Evolutionary conservation across 1,284 basidiomycete genomes (phyloP).

Genomic region (Anthracocystis panici-leucophaei): DNA sequence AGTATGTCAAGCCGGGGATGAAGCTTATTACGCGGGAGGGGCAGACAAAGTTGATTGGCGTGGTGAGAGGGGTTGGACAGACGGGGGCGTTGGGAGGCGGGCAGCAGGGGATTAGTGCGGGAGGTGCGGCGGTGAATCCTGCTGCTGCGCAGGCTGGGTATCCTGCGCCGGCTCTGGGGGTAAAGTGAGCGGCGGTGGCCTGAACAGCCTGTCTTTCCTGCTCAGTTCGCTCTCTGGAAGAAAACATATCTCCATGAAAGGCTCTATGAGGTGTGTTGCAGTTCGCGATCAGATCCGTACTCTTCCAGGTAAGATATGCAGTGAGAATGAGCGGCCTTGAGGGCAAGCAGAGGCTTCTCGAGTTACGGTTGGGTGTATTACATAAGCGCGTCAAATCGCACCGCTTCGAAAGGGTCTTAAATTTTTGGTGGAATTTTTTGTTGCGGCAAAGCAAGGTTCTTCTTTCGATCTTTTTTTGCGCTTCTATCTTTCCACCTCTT

Average conservation of each 20-base stretch:
- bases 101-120: background rate
- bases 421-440: constrained; percentile 25
- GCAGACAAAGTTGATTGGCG: constrained; percentile 66
- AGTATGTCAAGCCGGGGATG: constrained; percentile 66
- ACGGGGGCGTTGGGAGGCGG: constrained; percentile 38
- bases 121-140: constrained; percentile 13
- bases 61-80: constrained; percentile 58
- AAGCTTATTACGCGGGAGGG: constrained; percentile 67
- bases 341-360: background rate
- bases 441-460: constrained; percentile 2
- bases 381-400: constrained; percentile 20
- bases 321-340: too few relatives aligned
- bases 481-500: background rate
- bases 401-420: constrained; percentile 22
- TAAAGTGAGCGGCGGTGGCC: constrained; percentile 16
- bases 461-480: background rate
- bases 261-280: too few relatives aligned
- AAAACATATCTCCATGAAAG: background rate
- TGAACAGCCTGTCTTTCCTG: background rate
- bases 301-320: too few relatives aligned
- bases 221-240: background rate
- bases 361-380: constrained; percentile 9
- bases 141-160: constrained; percentile 21
- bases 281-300: too few relatives aligned
- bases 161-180: constrained; percentile 34